phyloP scores from a whole-genome alignment of 2,329 filamentous ascomycete species.

The Pseudogymnoascus sp. region DNA sequence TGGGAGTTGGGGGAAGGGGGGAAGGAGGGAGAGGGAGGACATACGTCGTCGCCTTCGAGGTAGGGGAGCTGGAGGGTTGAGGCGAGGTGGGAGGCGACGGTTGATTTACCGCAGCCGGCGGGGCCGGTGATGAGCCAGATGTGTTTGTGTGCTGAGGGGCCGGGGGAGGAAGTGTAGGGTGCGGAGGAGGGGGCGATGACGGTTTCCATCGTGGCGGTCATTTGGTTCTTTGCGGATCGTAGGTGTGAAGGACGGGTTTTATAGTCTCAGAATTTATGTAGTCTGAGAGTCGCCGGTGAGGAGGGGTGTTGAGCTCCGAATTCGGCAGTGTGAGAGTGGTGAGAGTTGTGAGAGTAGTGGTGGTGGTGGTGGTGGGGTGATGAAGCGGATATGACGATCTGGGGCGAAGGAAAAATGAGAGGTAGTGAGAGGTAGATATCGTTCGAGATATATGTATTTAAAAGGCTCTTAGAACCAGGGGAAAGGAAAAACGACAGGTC shows the following conservation, averaged over 20 bases:
- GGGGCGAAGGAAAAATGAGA: not conserved
- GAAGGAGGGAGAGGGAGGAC: conserved; percentile 24
- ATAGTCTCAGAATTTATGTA: no score
- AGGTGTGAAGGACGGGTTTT: not conserved
- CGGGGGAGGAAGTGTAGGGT: not conserved
- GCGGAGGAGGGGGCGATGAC: not conserved
- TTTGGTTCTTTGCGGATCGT: not conserved
- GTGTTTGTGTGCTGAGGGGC: conserved; percentile 34
- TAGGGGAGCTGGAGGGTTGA: conserved; percentile 57
- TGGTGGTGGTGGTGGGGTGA: not conserved
- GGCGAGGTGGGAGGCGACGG: conserved; percentile 59
- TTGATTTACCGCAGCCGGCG: conserved; percentile 72
- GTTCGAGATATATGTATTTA: not conserved
- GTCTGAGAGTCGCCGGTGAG: not conserved
- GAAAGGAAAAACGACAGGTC: not conserved
- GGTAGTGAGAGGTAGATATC: not conserved
- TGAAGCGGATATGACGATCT: not conserved
- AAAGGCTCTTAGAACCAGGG: not conserved
- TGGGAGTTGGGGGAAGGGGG: not conserved
- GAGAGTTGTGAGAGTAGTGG: no score
- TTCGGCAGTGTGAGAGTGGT: not conserved
- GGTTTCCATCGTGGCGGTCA: not conserved
- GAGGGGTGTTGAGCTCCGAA: not conserved
- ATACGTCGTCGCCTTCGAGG: conserved; percentile 70
- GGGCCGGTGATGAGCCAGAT: conserved; percentile 77